Percentiles rank a stretch among this genome's conserved stretches.
phyloP scores from a whole-genome alignment of 352 stramenopile genomes.

The Thraustotheca clavata region DNA sequence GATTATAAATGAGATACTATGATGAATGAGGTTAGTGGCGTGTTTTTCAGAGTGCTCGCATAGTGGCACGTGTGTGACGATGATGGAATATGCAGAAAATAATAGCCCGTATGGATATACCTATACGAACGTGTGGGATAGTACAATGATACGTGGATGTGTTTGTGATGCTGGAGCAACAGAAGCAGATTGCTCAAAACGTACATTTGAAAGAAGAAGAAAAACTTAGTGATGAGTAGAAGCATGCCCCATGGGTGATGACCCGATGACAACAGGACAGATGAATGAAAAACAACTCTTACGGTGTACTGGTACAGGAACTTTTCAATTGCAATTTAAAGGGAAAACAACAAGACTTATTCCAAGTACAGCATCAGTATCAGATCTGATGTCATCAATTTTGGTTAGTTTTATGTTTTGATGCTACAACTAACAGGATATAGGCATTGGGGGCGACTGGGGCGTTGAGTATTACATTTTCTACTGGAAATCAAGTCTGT shows the following conservation, averaged over 20 bases:
- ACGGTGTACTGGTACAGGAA: slow-evolving; percentile 65
- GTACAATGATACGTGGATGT: slow-evolving; percentile 81
- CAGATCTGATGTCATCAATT: slow-evolving; percentile 32
- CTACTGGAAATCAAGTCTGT: slow-evolving; percentile 32
- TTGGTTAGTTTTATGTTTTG: slow-evolving; percentile 23
- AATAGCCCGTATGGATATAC: slow-evolving; percentile 38
- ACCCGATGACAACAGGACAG: slow-evolving; percentile 75
- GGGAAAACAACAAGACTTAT: slow-evolving; percentile 32
- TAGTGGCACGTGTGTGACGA: slow-evolving; percentile 53
- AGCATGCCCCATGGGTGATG: slow-evolving; percentile 77
- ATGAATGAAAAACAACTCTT: slow-evolving; percentile 79
- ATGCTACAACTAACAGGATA: slow-evolving; percentile 12
- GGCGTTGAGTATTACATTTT: slow-evolving; percentile 43
- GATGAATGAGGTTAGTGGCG: slow-evolving; percentile 29
- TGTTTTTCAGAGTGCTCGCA: slow-evolving; percentile 38
- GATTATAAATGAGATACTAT: not conserved
- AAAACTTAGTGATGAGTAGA: slow-evolving; percentile 24
- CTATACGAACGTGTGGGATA: slow-evolving; percentile 53
- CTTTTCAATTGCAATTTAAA: slow-evolving; percentile 36
- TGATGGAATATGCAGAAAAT: slow-evolving; percentile 41
- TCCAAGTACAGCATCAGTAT: slow-evolving; percentile 38
- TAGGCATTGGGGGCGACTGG: slow-evolving; percentile 27
- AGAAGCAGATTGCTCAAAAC: slow-evolving; percentile 76
- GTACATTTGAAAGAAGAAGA: slow-evolving; percentile 20
- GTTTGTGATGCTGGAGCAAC: slow-evolving; percentile 71